Conservation (phyloP, 177 flowering plant genomes). For the Vitis hybrid region DNA sequence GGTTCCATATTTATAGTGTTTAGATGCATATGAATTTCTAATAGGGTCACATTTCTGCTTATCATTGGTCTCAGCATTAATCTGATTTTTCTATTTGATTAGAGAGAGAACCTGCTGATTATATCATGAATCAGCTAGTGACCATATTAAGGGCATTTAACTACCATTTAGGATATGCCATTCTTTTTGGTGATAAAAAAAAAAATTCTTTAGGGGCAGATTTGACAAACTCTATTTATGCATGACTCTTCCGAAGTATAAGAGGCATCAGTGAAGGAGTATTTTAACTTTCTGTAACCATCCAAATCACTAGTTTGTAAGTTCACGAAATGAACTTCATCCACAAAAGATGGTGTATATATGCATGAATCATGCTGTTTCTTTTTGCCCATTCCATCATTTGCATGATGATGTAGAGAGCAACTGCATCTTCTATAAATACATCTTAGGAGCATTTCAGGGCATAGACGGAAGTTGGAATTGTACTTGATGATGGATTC, state of each 20-base stretch:
- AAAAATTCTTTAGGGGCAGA: too few species aligned
- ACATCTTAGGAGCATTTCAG: neutral
- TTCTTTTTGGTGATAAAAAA: neutral
- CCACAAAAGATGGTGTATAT: neutral
- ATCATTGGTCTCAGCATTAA: neutral
- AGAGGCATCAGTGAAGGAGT: neutral
- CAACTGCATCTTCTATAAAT: neutral
- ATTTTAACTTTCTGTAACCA: neutral
- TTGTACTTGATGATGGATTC: neutral
- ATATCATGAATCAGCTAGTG: neutral
- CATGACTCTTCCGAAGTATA: too few species aligned
- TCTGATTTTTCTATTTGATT: too few species aligned
- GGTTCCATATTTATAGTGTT: neutral
- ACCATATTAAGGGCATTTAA: neutral
- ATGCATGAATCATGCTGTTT: conserved; percentile 3
- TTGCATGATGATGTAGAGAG: neutral
- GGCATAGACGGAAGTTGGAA: neutral
- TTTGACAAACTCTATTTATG: too few species aligned
- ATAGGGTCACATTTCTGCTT: neutral
- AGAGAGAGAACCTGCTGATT: neutral
- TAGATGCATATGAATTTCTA: neutral
- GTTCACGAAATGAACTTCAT: neutral
- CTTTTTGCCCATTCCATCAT: neutral
- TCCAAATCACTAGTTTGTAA: neutral
- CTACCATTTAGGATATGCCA: neutral